These are phyloP conservation scores for Aspergillus egyptiacus DNA, from an alignment of 495 filamentous ascomycete genomes.

Conservation along the genomic window DNA sequence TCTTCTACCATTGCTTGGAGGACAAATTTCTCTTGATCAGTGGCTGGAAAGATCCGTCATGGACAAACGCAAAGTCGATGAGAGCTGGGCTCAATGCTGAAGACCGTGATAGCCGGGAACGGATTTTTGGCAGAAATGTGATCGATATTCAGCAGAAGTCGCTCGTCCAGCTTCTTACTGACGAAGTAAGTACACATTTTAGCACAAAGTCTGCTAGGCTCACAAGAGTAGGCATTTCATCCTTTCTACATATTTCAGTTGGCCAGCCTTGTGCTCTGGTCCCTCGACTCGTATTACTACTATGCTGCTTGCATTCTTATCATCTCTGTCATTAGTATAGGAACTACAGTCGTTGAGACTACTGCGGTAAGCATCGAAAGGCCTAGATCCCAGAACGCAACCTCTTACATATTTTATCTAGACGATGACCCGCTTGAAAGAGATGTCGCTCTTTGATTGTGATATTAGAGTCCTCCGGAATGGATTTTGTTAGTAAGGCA, in stretches of 20 bases:
- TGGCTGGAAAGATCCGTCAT: conserved; percentile 88
- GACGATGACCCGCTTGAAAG: conserved; percentile 86
- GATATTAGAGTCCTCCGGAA: conserved; percentile 88
- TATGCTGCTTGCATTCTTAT: conserved; percentile 94
- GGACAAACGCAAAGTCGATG: conserved; percentile 71
- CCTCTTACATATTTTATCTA: conserved; percentile 26
- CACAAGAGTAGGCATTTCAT: conserved; percentile 66
- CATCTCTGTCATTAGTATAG: conserved; percentile 90
- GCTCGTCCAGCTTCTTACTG: conserved; percentile 71
- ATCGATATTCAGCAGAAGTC: conserved; percentile 91
- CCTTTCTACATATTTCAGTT: conserved; percentile 99
- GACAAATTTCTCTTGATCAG: conserved; percentile 82
- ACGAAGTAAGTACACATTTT: conserved; percentile 60
- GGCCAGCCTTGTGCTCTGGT: conserved; percentile 91
- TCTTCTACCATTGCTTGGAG: conserved; percentile 81
- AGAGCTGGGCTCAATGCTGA: conserved; percentile 84
- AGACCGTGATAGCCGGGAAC: conserved; percentile 74
- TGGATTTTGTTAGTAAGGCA: conserved; percentile 74
- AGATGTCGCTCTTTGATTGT: conserved; percentile 92
- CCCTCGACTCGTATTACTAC: conserved; percentile 92
- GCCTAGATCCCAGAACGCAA: background rate
- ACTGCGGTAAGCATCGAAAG: conserved; percentile 52
- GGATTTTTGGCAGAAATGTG: conserved; percentile 80
- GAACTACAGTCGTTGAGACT: conserved; percentile 83
- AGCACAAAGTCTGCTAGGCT: conserved; percentile 11